Percentiles rank a stretch among this genome's conserved stretches.
phyloP scores from a whole-genome alignment of 805 yeast genomes.

The Candida boleticola region DNA sequence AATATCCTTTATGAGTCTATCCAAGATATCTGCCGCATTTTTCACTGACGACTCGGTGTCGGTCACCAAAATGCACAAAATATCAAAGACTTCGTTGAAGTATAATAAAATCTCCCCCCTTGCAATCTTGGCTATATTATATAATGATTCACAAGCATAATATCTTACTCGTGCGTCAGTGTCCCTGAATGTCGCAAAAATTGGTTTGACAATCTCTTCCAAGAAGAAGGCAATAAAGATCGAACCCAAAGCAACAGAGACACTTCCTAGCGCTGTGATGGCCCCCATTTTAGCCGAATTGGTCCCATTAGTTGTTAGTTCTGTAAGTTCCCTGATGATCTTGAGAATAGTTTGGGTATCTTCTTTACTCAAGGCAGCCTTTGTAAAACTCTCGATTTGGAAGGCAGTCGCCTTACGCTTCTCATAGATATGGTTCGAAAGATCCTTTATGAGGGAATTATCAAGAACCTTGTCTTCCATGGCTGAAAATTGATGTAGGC shows the following conservation, averaged over 20 bases:
- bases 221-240: constrained; percentile 79
- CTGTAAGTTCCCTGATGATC: constrained; percentile 77
- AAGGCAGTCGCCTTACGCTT: constrained; percentile 49
- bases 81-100: constrained; percentile 94
- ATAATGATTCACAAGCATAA: constrained; percentile 93
- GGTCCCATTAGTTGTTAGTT: constrained; percentile 68
- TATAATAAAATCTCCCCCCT: constrained; percentile 89
- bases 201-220: constrained; percentile 87
- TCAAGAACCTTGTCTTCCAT: constrained; percentile 32
- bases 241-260: constrained; percentile 87
- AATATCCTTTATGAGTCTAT: constrained; percentile 86
- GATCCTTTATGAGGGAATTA: constrained; percentile 36
- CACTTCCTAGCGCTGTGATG: constrained; percentile 91
- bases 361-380: constrained; percentile 59
- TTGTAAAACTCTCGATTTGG: constrained; percentile 75
- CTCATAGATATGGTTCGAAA: constrained; percentile 45
- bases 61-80: constrained; percentile 82
- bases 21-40: constrained; percentile 92
- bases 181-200: constrained; percentile 92
- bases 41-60: constrained; percentile 90
- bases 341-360: constrained; percentile 58
- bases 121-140: constrained; percentile 94
- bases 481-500: constrained; percentile 17
- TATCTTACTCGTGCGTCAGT: constrained; percentile 96
- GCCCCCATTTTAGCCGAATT: constrained; percentile 87